phyloP scores from a whole-genome alignment of 2,329 filamentous ascomycete genomes.

The Ceratocystis cacaofunesta region DNA sequence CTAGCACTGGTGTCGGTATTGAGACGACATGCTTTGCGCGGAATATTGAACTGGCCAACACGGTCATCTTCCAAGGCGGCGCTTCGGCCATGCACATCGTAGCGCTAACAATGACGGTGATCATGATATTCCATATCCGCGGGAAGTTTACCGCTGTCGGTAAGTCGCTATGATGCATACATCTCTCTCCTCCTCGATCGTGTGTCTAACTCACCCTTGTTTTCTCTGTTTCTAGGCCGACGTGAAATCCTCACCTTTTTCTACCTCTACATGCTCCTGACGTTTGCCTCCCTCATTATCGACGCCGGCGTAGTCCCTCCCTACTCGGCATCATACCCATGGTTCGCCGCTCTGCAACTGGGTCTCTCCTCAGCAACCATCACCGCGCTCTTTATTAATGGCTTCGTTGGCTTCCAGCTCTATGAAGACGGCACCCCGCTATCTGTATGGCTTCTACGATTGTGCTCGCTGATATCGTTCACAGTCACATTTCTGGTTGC shows the following conservation, averaged over 20 bases:
- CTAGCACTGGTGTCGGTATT: conserved; percentile 58
- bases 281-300: conserved; percentile 73
- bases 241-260: conserved; percentile 77
- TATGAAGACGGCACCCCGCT: conserved; percentile 93
- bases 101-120: conserved; percentile 78
- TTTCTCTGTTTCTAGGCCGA: conserved; percentile 31
- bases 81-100: conserved; percentile 85
- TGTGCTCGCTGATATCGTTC: conserved; percentile 68
- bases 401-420: conserved; percentile 94
- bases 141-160: conserved; percentile 97
- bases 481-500: conserved; percentile 74
- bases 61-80: conserved; percentile 92
- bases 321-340: conserved; percentile 65
- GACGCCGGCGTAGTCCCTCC: conserved; percentile 87
- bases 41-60: conserved; percentile 92
- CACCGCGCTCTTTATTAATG: conserved; percentile 85
- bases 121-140: conserved; percentile 94
- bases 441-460: conserved; percentile 81
- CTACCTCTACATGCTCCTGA: conserved; percentile 87
- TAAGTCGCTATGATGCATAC: conserved; percentile 30
- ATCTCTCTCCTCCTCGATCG: too few relatives aligned
- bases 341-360: conserved; percentile 78
- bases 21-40: conserved; percentile 85
- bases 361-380: conserved; percentile 74
- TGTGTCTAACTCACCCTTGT: background rate